Evolutionary conservation across 2,329 filamentous ascomycete species (phyloP).

Genomic region (Sphaceloma murrayae): DNA sequence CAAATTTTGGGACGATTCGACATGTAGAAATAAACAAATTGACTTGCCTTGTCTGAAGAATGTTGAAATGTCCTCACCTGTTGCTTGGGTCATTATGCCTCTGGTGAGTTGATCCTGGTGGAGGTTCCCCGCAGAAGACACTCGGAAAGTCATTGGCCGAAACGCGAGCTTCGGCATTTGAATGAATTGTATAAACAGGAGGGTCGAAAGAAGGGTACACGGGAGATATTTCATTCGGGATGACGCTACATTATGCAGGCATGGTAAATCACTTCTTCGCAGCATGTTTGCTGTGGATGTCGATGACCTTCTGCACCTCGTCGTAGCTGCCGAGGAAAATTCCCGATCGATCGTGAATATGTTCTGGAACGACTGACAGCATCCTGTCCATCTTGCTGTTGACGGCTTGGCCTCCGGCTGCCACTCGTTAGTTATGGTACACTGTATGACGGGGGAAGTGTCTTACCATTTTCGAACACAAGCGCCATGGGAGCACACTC

Average conservation of each 20-base stretch:
- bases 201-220: too few relatives aligned
- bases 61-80: neutral
- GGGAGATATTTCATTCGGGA: conserved; percentile 1
- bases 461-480: conserved; percentile 93
- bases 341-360: conserved; percentile 90
- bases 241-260: conserved; percentile 8
- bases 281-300: conserved; percentile 56
- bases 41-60: neutral
- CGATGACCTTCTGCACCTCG: conserved; percentile 92
- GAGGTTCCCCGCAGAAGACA: conserved; percentile 7
- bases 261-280: conserved; percentile 8
- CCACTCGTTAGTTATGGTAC: conserved; percentile 17
- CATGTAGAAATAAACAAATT: too few relatives aligned
- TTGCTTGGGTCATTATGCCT: conserved; percentile 6
- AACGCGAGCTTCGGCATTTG: neutral
- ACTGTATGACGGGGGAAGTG: conserved; percentile 23
- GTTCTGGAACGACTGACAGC: conserved; percentile 77
- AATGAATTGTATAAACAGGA: too few relatives aligned
- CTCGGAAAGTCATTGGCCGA: neutral
- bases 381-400: conserved; percentile 87
- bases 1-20: too few relatives aligned
- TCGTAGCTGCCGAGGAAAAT: conserved; percentile 94
- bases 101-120: neutral
- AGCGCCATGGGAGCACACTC: conserved; percentile 99
- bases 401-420: conserved; percentile 84